Percentiles rank a stretch among this genome's conserved stretches.
These are phyloP conservation scores for Capsicum rhomboideum DNA, from an alignment of 257 asterid species.

Conservation along the genomic window DNA sequence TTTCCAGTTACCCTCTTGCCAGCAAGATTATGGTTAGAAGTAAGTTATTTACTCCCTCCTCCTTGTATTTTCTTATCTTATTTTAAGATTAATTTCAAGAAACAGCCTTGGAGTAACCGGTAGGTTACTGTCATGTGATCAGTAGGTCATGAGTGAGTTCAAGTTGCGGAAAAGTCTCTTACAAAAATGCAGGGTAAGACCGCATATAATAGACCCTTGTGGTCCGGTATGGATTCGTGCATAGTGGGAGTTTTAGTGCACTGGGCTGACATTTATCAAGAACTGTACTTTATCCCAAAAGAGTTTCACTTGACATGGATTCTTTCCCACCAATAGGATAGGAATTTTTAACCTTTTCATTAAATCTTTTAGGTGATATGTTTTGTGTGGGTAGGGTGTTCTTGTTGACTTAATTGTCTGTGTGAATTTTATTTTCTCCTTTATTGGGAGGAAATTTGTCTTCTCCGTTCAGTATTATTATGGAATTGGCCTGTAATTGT, in stretches of 20 bases:
- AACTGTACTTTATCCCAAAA: background rate
- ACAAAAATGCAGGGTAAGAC: too few species aligned
- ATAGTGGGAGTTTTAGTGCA: too few species aligned
- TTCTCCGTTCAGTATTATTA: background rate
- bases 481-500: background rate
- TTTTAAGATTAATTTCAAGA: too few species aligned
- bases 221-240: too few species aligned
- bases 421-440: background rate
- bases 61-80: background rate
- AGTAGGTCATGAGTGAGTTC: too few species aligned
- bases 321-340: too few species aligned
- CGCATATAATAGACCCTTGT: too few species aligned
- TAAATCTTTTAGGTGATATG: too few species aligned
- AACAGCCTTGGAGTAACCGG: too few species aligned
- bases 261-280: background rate
- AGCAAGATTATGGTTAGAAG: constrained; percentile 54
- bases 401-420: background rate
- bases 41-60: constrained; percentile 13
- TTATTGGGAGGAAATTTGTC: background rate
- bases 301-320: background rate
- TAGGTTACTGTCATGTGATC: too few species aligned
- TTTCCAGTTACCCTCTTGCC: constrained; percentile 57
- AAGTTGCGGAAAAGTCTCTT: too few species aligned
- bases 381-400: background rate
- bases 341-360: too few species aligned